Evolutionary conservation across 768 basidiomycete species (phyloP).

Genomic region (Pholiota conissans): DNA sequence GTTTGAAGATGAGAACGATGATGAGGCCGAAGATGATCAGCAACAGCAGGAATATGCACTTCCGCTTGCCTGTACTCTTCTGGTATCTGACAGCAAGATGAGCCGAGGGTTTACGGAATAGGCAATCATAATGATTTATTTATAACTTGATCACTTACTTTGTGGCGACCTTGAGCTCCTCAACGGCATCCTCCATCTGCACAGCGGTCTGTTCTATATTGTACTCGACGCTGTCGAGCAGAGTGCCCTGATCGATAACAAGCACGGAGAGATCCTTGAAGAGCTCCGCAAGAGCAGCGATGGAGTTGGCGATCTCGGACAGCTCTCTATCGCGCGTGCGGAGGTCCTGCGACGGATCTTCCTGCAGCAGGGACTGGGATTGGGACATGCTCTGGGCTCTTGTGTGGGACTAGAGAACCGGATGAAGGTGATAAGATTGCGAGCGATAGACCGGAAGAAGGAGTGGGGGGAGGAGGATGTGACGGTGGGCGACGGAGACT

Average conservation of each 20-base stretch:
- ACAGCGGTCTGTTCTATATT: slow-evolving; percentile 92
- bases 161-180: slow-evolving; percentile 81
- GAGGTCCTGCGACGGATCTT: slow-evolving; percentile 40
- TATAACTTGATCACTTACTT: slow-evolving; percentile 45
- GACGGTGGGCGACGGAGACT: slow-evolving; percentile 29
- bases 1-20: slow-evolving; percentile 91
- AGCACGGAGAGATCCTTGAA: slow-evolving; percentile 94
- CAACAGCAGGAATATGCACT: slow-evolving; percentile 90
- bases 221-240: slow-evolving; percentile 95
- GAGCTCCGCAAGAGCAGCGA: slow-evolving; percentile 87
- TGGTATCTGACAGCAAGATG: slow-evolving; percentile 66
- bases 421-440: slow-evolving; percentile 9
- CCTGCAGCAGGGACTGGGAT: slow-evolving; percentile 40
- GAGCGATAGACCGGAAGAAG: too few species aligned
- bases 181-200: slow-evolving; percentile 80
- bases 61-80: slow-evolving; percentile 87
- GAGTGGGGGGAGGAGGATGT: not conserved
- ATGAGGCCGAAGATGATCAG: slow-evolving; percentile 88
- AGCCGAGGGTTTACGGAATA: slow-evolving; percentile 9
- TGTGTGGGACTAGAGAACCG: slow-evolving; percentile 29
- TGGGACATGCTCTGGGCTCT: slow-evolving; percentile 30
- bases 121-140: not conserved
- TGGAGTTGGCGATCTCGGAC: slow-evolving; percentile 88
- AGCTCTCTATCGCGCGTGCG: slow-evolving; percentile 66
- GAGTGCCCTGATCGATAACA: slow-evolving; percentile 97